Evolutionary conservation across 2,329 filamentous ascomycete genomes (phyloP).

Genomic region (Fusarium hainanense): DNA sequence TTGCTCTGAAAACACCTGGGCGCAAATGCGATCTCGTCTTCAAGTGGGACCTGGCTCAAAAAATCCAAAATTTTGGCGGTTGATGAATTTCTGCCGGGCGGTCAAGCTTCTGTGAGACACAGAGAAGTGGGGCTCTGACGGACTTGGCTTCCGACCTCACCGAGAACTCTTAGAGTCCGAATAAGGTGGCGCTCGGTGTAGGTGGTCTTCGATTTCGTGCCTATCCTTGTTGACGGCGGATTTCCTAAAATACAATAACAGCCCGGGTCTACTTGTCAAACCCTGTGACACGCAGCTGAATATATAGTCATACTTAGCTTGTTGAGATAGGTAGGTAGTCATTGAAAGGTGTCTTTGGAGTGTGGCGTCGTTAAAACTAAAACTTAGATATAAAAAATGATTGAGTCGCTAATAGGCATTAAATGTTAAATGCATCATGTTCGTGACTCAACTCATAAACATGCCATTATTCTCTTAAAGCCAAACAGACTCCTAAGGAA

Average conservation of each 20-base stretch:
- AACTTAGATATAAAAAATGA: neutral
- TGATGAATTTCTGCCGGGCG: conserved; percentile 54
- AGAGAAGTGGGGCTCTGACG: conserved; percentile 26
- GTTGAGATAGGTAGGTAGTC: neutral
- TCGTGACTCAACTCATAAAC: neutral
- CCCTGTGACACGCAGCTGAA: neutral
- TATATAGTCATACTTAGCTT: neutral
- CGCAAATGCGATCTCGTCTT: conserved; percentile 46
- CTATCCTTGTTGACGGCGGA: neutral
- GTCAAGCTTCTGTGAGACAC: conserved; percentile 40
- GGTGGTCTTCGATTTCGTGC: neutral
- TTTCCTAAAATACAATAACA: neutral
- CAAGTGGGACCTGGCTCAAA: conserved; percentile 42
- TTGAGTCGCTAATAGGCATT: neutral
- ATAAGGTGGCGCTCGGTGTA: neutral
- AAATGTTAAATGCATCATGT: neutral
- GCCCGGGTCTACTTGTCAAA: neutral
- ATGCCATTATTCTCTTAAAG: neutral
- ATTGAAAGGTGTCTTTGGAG: neutral
- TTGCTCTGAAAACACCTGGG: conserved; percentile 45
- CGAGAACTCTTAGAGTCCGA: neutral
- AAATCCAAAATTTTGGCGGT: conserved; percentile 56
- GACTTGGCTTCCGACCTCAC: conserved; percentile 8
- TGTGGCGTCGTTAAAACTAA: neutral
- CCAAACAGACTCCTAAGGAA: neutral